Base-by-base conservation (phyloP, 176 grass and related monocot species). In the Stipa capillata region DNA sequence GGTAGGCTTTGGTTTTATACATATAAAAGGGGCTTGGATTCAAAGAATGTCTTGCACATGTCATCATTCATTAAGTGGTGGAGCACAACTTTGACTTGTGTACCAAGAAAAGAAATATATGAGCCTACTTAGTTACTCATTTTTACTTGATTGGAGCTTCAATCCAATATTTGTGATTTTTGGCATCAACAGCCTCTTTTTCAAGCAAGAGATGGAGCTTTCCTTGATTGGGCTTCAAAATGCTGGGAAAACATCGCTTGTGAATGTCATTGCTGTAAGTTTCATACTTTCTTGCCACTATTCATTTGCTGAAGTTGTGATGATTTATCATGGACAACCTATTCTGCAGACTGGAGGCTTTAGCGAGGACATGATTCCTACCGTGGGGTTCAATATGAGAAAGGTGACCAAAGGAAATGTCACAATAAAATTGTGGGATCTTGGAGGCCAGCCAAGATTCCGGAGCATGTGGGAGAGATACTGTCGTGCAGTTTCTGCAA, bases 391-490 rank as follows among this genome's bases (percentile, higher is more conserved):
- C 76, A 98, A 98, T 82, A 99, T 99, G 97, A 91, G 90, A 85
- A 96, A 99, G 85, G 88, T 99, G 27, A 90, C 86, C 6, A 99
- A 99, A 89, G 97, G 97, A 84, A 99, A 95, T 84, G 92, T 99
- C 60, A 99, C 97, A 25, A 99, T 99, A 87, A 99, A 99, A 81
- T 76, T 99, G 39, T 99, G 97, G 97, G 97, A 99, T 86, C 92
- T 99, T 74, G 97, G 97, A 81, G 97, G 97, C 18, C 97, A 99
- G 70, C 92, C 92, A 83, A 90, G 97, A 81, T 99, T 99, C 51
- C 77, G 92, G 7, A 99, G 96, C 70, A 99, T 99, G 96, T 99
- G 97, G 96, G 96, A 99, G 90, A 99, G 96, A 99, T 99, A 99
- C 79, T 99, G 96, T 74, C 96, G 96, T 87, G 70, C 92, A 40